Evolutionary conservation across 2,329 filamentous ascomycete genomes (phyloP).

Genomic region (Neoscytalidium dimidiatum): DNA sequence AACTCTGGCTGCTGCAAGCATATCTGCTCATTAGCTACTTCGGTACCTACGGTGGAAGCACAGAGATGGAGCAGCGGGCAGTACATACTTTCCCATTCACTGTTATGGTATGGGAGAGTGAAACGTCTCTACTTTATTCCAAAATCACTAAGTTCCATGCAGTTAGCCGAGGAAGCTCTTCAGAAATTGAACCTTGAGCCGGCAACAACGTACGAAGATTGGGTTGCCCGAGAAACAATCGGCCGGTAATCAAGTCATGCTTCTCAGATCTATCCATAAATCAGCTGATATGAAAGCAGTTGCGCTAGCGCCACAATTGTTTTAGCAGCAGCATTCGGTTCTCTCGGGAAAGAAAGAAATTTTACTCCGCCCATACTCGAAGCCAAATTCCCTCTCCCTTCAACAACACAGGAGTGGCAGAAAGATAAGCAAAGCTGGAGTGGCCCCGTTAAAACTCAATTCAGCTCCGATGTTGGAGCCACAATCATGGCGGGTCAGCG

Average conservation of each 20-base stretch:
- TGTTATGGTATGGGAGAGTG: background rate
- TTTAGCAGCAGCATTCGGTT: background rate
- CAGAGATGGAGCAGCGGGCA: background rate
- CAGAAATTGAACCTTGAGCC: background rate
- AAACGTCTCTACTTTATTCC: background rate
- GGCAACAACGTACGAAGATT: background rate
- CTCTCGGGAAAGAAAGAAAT: background rate
- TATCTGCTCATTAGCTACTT: background rate
- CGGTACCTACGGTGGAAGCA: background rate
- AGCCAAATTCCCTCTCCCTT: background rate
- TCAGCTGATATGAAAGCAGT: background rate
- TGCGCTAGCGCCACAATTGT: background rate
- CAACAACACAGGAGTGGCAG: background rate
- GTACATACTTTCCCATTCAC: background rate
- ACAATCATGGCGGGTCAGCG: background rate
- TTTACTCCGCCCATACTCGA: background rate
- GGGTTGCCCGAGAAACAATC: background rate
- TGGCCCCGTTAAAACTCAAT: background rate
- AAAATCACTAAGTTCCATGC: background rate
- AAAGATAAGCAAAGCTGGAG: background rate
- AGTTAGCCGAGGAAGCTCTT: background rate
- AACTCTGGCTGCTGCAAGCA: background rate
- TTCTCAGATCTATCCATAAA: background rate
- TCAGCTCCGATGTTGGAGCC: background rate
- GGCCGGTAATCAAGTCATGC: background rate